These are phyloP conservation scores for Ogataea parapolymorpha DNA, from an alignment of 805 yeast species.

Conservation along the genomic window DNA sequence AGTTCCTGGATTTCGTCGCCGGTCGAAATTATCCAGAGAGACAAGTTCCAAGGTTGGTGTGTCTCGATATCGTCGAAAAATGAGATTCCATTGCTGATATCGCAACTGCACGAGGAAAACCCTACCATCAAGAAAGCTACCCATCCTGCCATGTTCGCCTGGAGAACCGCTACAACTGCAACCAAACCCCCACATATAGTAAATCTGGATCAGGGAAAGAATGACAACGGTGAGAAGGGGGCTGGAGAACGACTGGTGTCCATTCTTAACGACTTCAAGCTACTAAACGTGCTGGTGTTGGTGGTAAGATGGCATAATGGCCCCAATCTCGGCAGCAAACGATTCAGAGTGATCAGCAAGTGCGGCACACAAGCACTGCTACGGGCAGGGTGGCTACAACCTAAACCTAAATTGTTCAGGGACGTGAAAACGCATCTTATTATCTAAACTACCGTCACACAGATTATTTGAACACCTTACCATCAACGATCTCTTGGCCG, in stretches of 20 bases:
- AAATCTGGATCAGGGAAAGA: slow-evolving; percentile 51
- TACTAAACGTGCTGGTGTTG: slow-evolving; percentile 57
- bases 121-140: slow-evolving; percentile 54
- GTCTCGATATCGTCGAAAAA: slow-evolving; percentile 35
- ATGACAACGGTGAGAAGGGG: slow-evolving; percentile 74
- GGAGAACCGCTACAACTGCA: slow-evolving; percentile 48
- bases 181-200: slow-evolving; percentile 17
- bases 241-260: slow-evolving; percentile 62
- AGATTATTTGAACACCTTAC: slow-evolving; percentile 90
- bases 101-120: slow-evolving; percentile 41
- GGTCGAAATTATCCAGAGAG: slow-evolving; percentile 47
- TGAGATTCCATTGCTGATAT: slow-evolving; percentile 43
- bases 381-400: slow-evolving; percentile 32
- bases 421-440: slow-evolving; percentile 12
- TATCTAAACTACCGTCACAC: slow-evolving; percentile 5
- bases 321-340: slow-evolving; percentile 61
- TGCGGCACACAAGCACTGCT: slow-evolving; percentile 52
- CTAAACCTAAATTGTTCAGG: slow-evolving; percentile 4
- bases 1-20: slow-evolving; percentile 40
- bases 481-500: slow-evolving; percentile 87
- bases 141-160: slow-evolving; percentile 74
- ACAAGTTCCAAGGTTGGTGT: slow-evolving; percentile 66
- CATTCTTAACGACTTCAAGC: slow-evolving; percentile 45
- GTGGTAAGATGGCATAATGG: slow-evolving; percentile 87
- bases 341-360: slow-evolving; percentile 65